Base-by-base conservation (phyloP, 768 basidiomycete genomes). In the Leucosporidium creatinivorum region DNA sequence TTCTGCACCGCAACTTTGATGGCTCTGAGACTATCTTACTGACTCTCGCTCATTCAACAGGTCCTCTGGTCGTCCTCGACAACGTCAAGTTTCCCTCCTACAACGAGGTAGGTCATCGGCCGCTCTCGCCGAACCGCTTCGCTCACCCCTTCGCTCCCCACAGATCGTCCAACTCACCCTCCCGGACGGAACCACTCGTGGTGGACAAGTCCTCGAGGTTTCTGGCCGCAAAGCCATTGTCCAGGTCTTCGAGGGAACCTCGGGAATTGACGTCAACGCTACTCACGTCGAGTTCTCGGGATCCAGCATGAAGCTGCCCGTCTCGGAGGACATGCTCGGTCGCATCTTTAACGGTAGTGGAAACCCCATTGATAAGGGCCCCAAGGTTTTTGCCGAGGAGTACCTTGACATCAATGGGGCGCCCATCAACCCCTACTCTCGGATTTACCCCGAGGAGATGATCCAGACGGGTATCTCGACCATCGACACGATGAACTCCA, bases 401-500 rank as follows among this genome's bases (percentile, higher is more conserved):
- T 98, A 97, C 79, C 83, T 98, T 72, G 96, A 99, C 79, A 99
- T 99, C 80, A 97, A 98, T 80, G 96, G 96, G 89, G 74, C 92
- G 7, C 96, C 96, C 54, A 99, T 98, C 81, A 99, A 94, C 79
- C 92, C 92, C 26, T 94, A 87, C 79, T 91, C 90, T 69, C 93
- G 96, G 78, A 98, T 97, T 81, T 98, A 99, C 81, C 96, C 96
- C 68, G 96, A 98, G 80, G 96, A 99, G 81, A 99, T 99, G 96
- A 98, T 99, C 72, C 96, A 99, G 80, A 99, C 96, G 47, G 96
- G 96, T 80, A 98, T 98, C 76, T 99, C 96, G 54, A 99, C 96
- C 30, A 93, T 94, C 77, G 92, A 94, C 78, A 86, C 85, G 52
- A 94, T 94, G 92, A 93, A 99, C 81, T 94, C 94, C 66, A 99